phyloP scores from a whole-genome alignment of 495 filamentous ascomycete species.

The Xylaria telfairii region DNA sequence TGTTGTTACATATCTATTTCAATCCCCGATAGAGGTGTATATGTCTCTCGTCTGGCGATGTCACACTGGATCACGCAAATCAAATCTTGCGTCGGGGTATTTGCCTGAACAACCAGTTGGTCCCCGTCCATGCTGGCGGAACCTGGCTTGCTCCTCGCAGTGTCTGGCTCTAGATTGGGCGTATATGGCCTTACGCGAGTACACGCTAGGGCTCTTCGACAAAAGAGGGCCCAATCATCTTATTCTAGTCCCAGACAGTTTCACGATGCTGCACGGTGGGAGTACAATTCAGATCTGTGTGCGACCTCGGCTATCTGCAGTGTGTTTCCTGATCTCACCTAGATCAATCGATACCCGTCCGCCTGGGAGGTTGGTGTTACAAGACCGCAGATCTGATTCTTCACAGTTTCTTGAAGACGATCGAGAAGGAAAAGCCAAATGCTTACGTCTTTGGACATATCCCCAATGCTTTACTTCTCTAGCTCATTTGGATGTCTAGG shows the following conservation, averaged over 20 bases:
- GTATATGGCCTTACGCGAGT: constrained; percentile 11
- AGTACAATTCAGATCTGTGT: constrained; percentile 45
- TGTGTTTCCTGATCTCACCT: constrained; percentile 42
- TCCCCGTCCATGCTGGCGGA: background rate
- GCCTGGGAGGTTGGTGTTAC: constrained; percentile 40
- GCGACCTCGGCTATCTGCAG: constrained; percentile 45
- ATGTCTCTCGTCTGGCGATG: constrained; percentile 20
- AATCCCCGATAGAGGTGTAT: background rate
- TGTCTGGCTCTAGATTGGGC: background rate
- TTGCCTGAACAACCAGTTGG: background rate
- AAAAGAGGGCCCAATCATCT: constrained; percentile 25
- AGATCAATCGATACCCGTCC: constrained; percentile 39
- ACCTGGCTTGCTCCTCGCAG: constrained; percentile 2
- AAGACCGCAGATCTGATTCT: constrained; percentile 40
- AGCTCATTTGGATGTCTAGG: constrained; percentile 46
- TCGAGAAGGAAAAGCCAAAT: constrained; percentile 29
- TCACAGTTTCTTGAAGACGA: constrained; percentile 30
- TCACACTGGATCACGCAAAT: background rate
- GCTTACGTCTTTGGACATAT: constrained; percentile 25
- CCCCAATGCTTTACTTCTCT: constrained; percentile 29
- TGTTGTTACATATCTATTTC: background rate
- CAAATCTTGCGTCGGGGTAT: constrained; percentile 22
- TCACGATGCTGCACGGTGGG: constrained; percentile 39
- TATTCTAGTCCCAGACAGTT: constrained; percentile 31
- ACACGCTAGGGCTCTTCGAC: constrained; percentile 11